phyloP scores from a whole-genome alignment of 208 protist genomes.

The Endotrypanum monterogeii region DNA sequence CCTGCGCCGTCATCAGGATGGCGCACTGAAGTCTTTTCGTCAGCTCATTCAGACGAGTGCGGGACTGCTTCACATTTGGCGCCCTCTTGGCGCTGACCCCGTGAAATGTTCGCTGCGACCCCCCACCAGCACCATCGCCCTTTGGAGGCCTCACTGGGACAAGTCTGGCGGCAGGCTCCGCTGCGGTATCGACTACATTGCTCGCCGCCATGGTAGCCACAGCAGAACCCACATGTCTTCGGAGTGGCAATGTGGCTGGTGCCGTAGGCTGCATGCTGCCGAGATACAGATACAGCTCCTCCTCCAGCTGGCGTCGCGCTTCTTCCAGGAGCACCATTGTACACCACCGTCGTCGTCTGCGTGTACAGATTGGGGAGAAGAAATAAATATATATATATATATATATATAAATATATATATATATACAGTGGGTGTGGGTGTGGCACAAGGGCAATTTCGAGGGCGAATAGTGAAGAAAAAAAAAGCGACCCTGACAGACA shows the following conservation, averaged over 20 bases:
- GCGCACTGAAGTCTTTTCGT: conserved; percentile 29
- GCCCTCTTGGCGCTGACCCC: not conserved
- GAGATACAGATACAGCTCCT: conserved; percentile 19
- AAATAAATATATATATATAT: too few species aligned
- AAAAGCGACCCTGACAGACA: not conserved
- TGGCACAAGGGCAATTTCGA: too few species aligned
- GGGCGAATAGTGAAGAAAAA: too few species aligned
- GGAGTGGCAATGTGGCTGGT: conserved; percentile 26
- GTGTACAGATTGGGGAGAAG: not conserved
- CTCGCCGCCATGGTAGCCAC: not conserved
- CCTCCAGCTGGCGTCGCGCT: conserved; percentile 25
- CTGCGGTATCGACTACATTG: not conserved
- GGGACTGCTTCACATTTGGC: conserved; percentile 17
- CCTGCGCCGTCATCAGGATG: conserved; percentile 13
- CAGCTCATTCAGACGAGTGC: conserved; percentile 11
- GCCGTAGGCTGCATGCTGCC: conserved; percentile 27
- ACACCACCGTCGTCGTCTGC: not conserved
- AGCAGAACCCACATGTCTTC: conserved; percentile 38
- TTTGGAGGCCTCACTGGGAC: conserved; percentile 1
- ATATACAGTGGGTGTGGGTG: not conserved
- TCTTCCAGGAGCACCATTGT: conserved; percentile 30
- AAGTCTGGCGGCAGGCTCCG: not conserved
- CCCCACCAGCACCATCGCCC: not conserved
- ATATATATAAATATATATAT: not conserved
- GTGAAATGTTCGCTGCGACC: not conserved